These are phyloP conservation scores for Hypoxylon crocopeplum DNA, from an alignment of 495 filamentous ascomycete species.

Conservation along the genomic window DNA sequence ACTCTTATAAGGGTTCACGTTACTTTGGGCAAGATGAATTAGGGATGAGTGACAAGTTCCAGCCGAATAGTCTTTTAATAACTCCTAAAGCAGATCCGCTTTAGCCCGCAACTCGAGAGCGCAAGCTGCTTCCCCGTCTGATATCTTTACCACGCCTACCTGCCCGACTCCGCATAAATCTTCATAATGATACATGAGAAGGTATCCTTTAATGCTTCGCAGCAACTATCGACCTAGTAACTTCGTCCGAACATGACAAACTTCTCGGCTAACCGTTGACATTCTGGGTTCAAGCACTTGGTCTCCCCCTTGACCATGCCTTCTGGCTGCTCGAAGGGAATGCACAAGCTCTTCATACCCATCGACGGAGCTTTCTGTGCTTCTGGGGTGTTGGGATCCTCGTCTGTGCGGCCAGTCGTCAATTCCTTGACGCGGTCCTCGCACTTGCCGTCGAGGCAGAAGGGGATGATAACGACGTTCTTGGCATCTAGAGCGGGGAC, in stretches of 20 bases:
- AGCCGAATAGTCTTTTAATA: no score
- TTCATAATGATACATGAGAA: slow-evolving; percentile 11
- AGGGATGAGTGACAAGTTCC: no score
- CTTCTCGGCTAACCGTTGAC: slow-evolving; percentile 70
- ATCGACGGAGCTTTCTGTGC: slow-evolving; percentile 86
- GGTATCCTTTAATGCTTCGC: no score
- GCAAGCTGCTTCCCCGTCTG: no score
- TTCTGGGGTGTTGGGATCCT: slow-evolving; percentile 66
- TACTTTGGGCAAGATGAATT: no score
- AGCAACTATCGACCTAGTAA: slow-evolving; percentile 50
- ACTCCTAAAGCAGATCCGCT: no score
- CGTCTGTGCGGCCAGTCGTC: slow-evolving; percentile 74
- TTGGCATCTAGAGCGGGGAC: slow-evolving; percentile 85
- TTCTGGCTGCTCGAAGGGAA: slow-evolving; percentile 94
- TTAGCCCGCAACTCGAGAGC: no score
- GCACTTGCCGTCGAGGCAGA: slow-evolving; percentile 80
- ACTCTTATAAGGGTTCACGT: no score
- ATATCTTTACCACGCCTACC: slow-evolving; percentile 8
- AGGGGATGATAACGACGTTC: slow-evolving; percentile 88
- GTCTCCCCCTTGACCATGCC: slow-evolving; percentile 79
- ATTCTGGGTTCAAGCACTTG: slow-evolving; percentile 89
- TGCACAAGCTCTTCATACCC: slow-evolving; percentile 97
- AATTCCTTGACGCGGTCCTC: slow-evolving; percentile 94
- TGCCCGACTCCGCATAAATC: slow-evolving; percentile 15
- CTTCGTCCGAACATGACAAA: slow-evolving; percentile 88